These are phyloP conservation scores for Sporothrix pseudoabietina DNA, from an alignment of 2,329 filamentous ascomycete genomes.

Conservation along the genomic window DNA sequence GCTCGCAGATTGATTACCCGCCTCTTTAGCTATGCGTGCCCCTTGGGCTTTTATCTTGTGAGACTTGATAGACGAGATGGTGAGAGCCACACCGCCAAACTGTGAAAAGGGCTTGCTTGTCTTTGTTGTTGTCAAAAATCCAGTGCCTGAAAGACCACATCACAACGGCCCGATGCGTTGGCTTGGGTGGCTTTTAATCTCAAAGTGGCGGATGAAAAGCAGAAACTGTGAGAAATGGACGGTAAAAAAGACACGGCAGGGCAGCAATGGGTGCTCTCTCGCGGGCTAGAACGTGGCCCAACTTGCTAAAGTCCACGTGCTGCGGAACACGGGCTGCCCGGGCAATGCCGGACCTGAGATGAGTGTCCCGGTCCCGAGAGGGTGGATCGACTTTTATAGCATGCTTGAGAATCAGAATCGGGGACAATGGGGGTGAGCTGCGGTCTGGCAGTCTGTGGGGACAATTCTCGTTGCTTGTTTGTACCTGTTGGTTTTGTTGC, in stretches of 20 bases:
- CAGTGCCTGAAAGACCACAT: neutral
- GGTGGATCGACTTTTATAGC: neutral
- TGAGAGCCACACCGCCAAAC: neutral
- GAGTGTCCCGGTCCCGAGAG: constrained; percentile 1
- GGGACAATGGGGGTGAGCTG: neutral
- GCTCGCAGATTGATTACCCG: neutral
- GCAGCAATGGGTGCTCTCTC: neutral
- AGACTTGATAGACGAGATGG: neutral
- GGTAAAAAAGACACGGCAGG: neutral
- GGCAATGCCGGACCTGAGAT: constrained; percentile 7
- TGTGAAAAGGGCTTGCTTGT: neutral
- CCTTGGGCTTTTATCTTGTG: neutral
- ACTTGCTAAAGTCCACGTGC: neutral
- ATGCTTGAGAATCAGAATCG: neutral
- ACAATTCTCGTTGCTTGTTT: neutral
- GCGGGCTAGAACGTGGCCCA: neutral
- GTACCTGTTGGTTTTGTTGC: neutral
- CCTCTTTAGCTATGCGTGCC: neutral
- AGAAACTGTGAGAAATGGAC: neutral
- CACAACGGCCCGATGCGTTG: neutral
- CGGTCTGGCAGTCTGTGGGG: neutral
- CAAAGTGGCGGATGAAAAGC: no score
- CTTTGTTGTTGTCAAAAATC: neutral
- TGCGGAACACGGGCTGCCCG: neutral
- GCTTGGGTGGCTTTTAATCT: no score